Percentiles rank a stretch among this genome's conserved stretches.
Conservation (phyloP, 2,329 filamentous ascomycete species). For the Alternaria novae-zelandiae region DNA sequence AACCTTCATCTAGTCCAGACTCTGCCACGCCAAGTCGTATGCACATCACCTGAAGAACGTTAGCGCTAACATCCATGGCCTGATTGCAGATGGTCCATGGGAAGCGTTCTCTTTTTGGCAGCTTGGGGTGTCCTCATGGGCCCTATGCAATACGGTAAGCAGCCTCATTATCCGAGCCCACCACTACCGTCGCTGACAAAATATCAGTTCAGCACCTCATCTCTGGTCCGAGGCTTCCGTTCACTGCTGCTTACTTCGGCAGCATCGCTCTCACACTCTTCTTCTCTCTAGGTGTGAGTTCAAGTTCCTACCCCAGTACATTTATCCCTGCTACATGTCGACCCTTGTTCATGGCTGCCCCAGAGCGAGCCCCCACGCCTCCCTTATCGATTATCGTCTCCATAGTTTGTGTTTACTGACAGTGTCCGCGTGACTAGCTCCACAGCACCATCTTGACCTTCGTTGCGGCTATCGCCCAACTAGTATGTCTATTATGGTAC, state of each 20-base stretch:
- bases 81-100: constrained; percentile 84
- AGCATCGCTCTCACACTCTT: constrained; percentile 89
- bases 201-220: constrained; percentile 74
- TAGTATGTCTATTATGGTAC: constrained; percentile 88
- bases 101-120: constrained; percentile 84
- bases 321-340: constrained; percentile 20
- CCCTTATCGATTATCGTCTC: constrained; percentile 40
- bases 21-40: constrained; percentile 28
- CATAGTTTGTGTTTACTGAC: constrained; percentile 42
- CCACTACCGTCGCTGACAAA: constrained; percentile 23
- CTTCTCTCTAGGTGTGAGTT: constrained; percentile 88
- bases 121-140: constrained; percentile 97
- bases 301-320: constrained; percentile 14
- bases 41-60: constrained; percentile 32
- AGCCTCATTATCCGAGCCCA: constrained; percentile 26
- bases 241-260: constrained; percentile 93
- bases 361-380: constrained; percentile 27
- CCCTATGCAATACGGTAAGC: constrained; percentile 72
- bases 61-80: constrained; percentile 46
- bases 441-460: constrained; percentile 85
- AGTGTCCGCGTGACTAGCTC: constrained; percentile 57
- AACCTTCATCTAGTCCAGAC: constrained; percentile 39
- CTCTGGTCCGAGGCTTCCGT: constrained; percentile 84
- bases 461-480: constrained; percentile 80
- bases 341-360: constrained; percentile 36